Evolutionary conservation across 495 filamentous ascomycete species (phyloP), one percentile per base, ranked within the genome.

Genomic region (Xanthoparmelia taractica): DNA sequence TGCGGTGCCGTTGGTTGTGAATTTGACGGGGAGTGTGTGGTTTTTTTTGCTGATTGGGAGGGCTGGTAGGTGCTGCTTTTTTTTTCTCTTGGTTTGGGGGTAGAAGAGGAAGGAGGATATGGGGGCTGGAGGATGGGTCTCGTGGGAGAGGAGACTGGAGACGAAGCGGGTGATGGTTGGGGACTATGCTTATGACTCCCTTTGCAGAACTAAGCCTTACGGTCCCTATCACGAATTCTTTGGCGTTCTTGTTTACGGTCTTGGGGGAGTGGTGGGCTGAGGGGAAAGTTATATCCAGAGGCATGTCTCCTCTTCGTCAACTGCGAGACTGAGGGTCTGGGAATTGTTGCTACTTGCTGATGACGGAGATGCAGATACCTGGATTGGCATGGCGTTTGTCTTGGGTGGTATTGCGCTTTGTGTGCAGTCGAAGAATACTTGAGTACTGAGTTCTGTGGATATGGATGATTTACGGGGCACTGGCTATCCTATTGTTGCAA

Each of bases 241-340:
- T 95, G 65, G 94, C 94, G 0, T 98, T 98, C 68, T 69, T 97
- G 59, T 98, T 97, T 71, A 98, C 94, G 0, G 93, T 96, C 12
- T 71, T 96, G 38, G 94, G 91, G 0, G 94, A 98, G 68, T 97
- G 92, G 93, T 95, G 87, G 79, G 91, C 91, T 0, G 94, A 96
- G 61, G 83, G 82, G 65, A 97, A 97, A 75, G 87, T 88, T 5
- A 94, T 97, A 65, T 85, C 83, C 64, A 79, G 85, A 78, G 84
- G 87, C 87, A 74, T 63, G 82, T 48, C n/a, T n/a, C n/a, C 20
- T n/a, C n/a, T n/a, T n/a, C 7, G 6, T 12, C n/a, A n/a, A 45
- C n/a, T 20, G 18, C 48, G 11, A 31, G 6, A 17, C 25, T n/a
- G 4, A 6, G 2, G 27, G 0, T 1, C 5, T 31, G 10, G 25